These are phyloP conservation scores for Exobasidium rhododendri DNA, from an alignment of 1,284 basidiomycete species.

Conservation along the genomic window DNA sequence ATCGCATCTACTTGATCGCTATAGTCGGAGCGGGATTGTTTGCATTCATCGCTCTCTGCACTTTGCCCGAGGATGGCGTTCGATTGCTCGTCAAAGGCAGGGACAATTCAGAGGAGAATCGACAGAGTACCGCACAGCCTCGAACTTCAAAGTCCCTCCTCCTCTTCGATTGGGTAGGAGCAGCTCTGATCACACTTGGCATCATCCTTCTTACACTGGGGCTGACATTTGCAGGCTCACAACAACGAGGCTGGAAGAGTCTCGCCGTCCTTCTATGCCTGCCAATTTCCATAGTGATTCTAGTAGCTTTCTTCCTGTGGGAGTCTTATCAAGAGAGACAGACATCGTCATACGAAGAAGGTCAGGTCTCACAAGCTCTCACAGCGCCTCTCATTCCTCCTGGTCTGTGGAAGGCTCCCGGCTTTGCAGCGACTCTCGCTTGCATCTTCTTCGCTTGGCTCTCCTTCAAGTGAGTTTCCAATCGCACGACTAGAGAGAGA, in stretches of 20 bases:
- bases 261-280: slow-evolving; percentile 62
- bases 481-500: neutral
- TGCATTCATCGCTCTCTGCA: slow-evolving; percentile 57
- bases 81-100: neutral
- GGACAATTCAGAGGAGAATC: neutral
- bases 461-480: slow-evolving; percentile 58
- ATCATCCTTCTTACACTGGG: slow-evolving; percentile 76
- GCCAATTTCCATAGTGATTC: slow-evolving; percentile 64
- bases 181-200: slow-evolving; percentile 69
- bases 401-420: slow-evolving; percentile 36
- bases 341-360: slow-evolving; percentile 1
- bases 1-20: slow-evolving; percentile 64
- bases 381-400: slow-evolving; percentile 37
- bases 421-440: slow-evolving; percentile 62
- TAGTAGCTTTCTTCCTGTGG: slow-evolving; percentile 68
- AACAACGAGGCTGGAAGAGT: slow-evolving; percentile 70
- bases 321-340: slow-evolving; percentile 62
- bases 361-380: neutral
- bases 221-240: slow-evolving; percentile 70
- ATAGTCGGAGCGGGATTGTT: slow-evolving; percentile 62
- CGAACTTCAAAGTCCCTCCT: slow-evolving; percentile 12
- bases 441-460: slow-evolving; percentile 71
- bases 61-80: slow-evolving; percentile 57
- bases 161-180: slow-evolving; percentile 75
- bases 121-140: neutral